phyloP scores from a whole-genome alignment of 768 basidiomycete genomes.

The Serendipita sp. region DNA sequence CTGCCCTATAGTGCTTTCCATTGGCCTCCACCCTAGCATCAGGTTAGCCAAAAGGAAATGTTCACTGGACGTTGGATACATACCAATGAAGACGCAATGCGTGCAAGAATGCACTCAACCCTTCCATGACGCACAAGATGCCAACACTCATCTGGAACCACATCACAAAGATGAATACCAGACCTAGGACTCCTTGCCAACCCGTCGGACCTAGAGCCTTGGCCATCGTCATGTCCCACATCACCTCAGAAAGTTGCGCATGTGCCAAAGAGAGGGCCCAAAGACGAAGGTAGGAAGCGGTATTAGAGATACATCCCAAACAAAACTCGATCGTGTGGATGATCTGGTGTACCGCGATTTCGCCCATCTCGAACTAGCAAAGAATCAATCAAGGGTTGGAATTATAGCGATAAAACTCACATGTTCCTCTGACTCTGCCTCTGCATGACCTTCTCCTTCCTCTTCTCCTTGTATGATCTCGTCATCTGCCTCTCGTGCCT shows the following conservation, averaged over 20 bases:
- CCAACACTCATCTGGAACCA: conserved; percentile 70
- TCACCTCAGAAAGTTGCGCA: conserved; percentile 87
- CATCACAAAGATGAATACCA: conserved; percentile 50
- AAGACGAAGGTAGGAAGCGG: conserved; percentile 79
- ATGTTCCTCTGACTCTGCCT: conserved; percentile 48
- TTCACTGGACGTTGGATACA: conserved; percentile 8
- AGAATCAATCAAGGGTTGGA: conserved; percentile 6
- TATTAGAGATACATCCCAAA: conserved; percentile 96
- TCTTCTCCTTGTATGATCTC: conserved; percentile 59
- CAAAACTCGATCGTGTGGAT: conserved; percentile 99
- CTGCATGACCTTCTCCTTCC: conserved; percentile 65
- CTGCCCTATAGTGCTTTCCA: conserved; percentile 88
- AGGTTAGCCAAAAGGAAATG: not conserved
- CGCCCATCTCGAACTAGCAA: conserved; percentile 69
- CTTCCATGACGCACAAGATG: conserved; percentile 92
- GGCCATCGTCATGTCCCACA: conserved; percentile 74
- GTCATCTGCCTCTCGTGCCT: conserved; percentile 38
- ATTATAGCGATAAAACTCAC: not conserved
- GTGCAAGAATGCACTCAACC: conserved; percentile 89
- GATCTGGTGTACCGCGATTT: conserved; percentile 89
- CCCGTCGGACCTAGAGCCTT: conserved; percentile 24
- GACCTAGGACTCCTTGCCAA: conserved; percentile 30
- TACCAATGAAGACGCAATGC: conserved; percentile 88
- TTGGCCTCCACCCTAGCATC: conserved; percentile 62
- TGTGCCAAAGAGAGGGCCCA: conserved; percentile 98